Conservation (phyloP, 176 grass and related monocot species). For the Oryza officinalis region DNA sequence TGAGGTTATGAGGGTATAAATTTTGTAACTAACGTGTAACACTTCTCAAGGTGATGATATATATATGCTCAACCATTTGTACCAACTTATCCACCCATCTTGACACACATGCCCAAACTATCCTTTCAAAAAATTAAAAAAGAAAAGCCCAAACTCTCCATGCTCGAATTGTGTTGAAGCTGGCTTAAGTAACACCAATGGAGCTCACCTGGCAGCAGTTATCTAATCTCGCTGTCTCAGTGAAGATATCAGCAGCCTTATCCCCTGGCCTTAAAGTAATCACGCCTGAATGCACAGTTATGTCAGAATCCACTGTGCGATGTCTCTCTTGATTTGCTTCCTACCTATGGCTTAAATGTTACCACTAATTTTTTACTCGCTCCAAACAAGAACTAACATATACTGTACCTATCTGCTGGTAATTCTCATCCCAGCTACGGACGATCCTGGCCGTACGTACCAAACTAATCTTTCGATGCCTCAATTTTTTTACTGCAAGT, state of each 20-base stretch:
- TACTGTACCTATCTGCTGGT: not conserved
- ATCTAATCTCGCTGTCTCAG: not conserved
- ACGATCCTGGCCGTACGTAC: conserved; percentile 31
- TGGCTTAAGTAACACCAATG: not conserved
- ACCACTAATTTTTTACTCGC: not conserved
- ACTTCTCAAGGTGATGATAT: too few relatives aligned
- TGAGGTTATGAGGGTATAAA: too few relatives aligned
- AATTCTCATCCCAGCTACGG: conserved; percentile 19
- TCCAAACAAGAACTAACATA: not conserved
- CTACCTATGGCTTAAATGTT: not conserved
- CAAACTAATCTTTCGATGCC: conserved; percentile 25
- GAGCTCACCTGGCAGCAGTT: not conserved
- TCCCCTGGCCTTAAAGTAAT: not conserved
- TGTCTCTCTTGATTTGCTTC: not conserved
- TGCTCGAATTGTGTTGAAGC: too few relatives aligned
- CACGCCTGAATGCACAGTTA: too few relatives aligned
- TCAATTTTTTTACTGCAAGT: conserved; percentile 14
- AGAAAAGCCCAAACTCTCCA: too few relatives aligned
- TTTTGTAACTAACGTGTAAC: too few relatives aligned
- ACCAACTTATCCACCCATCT: too few relatives aligned
- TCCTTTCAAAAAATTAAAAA: too few relatives aligned
- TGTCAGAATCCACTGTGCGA: conserved; percentile 2
- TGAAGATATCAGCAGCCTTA: not conserved
- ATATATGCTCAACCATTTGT: too few relatives aligned
- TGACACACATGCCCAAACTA: too few relatives aligned